Evolutionary conservation across 306 rosid species (phyloP).

Genomic region (Cicer yamashitae): DNA sequence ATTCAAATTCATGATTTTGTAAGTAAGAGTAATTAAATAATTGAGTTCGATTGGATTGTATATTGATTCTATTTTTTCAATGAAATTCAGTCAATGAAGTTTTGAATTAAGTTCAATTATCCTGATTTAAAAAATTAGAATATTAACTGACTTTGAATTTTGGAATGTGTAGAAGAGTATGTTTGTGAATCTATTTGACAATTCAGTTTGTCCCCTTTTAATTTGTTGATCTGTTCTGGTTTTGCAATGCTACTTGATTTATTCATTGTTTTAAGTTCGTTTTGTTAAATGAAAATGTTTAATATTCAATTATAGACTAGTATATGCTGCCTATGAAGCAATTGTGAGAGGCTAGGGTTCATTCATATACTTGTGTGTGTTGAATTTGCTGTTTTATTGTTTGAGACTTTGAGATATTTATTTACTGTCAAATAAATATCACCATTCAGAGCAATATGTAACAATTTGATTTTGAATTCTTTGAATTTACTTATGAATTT

Average conservation of each 20-base stretch:
- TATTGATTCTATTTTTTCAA: no score
- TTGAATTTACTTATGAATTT: not conserved
- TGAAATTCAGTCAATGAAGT: not conserved
- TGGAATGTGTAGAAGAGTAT: not conserved
- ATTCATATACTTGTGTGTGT: not conserved
- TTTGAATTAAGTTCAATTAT: no score
- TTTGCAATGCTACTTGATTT: not conserved
- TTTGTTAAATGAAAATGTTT: not conserved
- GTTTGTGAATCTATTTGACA: not conserved
- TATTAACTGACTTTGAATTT: no score
- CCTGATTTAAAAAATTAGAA: no score
- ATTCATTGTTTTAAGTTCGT: not conserved
- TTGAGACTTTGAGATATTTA: conserved; percentile 7
- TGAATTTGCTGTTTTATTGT: not conserved
- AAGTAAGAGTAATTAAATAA: not conserved
- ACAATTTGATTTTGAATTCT: conserved; percentile 10
- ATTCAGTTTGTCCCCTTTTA: not conserved
- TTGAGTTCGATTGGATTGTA: not conserved
- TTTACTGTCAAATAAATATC: conserved; percentile 8
- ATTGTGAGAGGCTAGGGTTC: no score
- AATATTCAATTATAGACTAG: not conserved
- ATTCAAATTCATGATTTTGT: no score
- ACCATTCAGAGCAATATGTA: not conserved
- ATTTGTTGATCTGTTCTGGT: not conserved
- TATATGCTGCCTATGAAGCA: not conserved